A percentile compares a stretch with the other conserved stretches of the same genome.
phyloP scores from a whole-genome alignment of 1,284 basidiomycete species.

The Wallemia mellicola region DNA sequence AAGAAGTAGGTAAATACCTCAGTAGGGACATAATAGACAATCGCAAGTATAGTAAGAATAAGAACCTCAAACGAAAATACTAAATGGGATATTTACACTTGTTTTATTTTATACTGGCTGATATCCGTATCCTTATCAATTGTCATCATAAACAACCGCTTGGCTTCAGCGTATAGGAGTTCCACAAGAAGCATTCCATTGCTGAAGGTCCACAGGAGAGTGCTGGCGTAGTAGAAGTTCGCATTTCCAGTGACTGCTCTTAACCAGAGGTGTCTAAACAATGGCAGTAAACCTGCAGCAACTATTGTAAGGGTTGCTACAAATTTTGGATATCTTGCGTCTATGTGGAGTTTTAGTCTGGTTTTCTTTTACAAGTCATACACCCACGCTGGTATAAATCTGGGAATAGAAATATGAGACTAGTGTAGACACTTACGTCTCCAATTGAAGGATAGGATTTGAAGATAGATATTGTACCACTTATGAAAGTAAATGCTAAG shows the following conservation, averaged over 20 bases:
- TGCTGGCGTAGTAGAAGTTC: constrained; percentile 92
- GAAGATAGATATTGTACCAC: constrained; percentile 53
- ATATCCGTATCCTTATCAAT: not conserved
- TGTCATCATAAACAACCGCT: not conserved
- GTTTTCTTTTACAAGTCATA: not conserved
- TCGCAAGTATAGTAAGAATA: not conserved
- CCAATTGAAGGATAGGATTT: constrained; percentile 76
- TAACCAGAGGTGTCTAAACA: constrained; percentile 81
- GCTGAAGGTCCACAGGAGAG: constrained; percentile 67
- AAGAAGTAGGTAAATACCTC: too few species aligned
- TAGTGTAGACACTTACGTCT: constrained; percentile 1
- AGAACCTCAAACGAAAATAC: not conserved
- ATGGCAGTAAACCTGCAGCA: constrained; percentile 52
- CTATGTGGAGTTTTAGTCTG: constrained; percentile 21
- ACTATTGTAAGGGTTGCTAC: constrained; percentile 58
- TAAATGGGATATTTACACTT: not conserved
- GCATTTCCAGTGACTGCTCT: constrained; percentile 77
- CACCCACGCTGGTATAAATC: not conserved
- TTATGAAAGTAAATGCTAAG: constrained; percentile 42
- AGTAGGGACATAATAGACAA: too few species aligned
- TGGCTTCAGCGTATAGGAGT: constrained; percentile 33
- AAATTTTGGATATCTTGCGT: constrained; percentile 60
- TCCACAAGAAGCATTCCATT: constrained; percentile 59
- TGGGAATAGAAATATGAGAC: not conserved
- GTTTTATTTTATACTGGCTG: not conserved